phyloP scores from a whole-genome alignment of 352 stramenopile species.

The Pythium diclinum region DNA sequence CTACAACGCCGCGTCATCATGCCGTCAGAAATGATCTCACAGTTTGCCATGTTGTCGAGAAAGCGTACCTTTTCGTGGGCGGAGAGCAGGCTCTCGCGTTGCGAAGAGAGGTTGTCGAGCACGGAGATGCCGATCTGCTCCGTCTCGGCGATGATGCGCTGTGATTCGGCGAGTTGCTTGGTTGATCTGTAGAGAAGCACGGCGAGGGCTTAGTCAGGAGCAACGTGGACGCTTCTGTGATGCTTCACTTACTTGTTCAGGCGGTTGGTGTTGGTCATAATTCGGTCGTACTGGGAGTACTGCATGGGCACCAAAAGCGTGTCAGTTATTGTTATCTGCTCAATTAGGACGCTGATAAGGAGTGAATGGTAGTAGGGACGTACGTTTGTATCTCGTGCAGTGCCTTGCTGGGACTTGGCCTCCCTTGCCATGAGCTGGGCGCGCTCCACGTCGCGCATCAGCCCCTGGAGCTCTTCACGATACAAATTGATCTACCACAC shows the following conservation, averaged over 20 bases:
- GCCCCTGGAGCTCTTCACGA: constrained; percentile 57
- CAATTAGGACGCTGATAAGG: too few relatives aligned
- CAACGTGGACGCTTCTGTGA: too few relatives aligned
- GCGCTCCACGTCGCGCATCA: constrained; percentile 66
- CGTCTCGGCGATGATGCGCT: constrained; percentile 28
- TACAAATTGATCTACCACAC: constrained; percentile 23
- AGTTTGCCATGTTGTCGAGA: background rate
- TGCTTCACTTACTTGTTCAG: constrained; percentile 39
- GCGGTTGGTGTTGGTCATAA: constrained; percentile 64
- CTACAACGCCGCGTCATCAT: constrained; percentile 24
- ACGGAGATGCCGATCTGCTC: constrained; percentile 55
- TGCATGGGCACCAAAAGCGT: constrained; percentile 14
- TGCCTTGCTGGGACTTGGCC: constrained; percentile 30
- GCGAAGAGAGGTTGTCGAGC: constrained; percentile 61
- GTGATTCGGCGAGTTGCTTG: constrained; percentile 39
- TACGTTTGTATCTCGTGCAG: constrained; percentile 32
- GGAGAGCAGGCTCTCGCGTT: constrained; percentile 66
- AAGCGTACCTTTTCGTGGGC: constrained; percentile 59
- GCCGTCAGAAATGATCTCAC: constrained; percentile 4
- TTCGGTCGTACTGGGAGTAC: constrained; percentile 66
- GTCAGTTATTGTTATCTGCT: background rate
- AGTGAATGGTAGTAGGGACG: background rate
- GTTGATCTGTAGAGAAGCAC: constrained; percentile 39
- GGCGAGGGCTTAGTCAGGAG: background rate
- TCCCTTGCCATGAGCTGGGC: constrained; percentile 67